Conservation (phyloP, 805 yeast species). For the Metschnikowia aberdeeniae region DNA sequence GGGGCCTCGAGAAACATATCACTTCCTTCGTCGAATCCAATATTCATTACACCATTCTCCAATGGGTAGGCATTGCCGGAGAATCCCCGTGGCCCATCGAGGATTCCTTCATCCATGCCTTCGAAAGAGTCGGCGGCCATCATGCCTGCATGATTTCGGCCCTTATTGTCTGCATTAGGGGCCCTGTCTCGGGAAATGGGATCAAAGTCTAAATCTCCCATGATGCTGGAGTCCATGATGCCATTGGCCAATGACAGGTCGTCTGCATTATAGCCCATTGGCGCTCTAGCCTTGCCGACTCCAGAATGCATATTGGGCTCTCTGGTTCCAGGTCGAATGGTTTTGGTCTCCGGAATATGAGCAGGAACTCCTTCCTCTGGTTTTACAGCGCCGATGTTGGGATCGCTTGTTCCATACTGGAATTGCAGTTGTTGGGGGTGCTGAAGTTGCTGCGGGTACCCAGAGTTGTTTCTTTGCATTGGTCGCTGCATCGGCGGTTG, state of each 20-base stretch:
- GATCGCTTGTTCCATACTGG: not conserved
- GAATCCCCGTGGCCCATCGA: conserved; percentile 1
- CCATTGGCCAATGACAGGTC: not conserved
- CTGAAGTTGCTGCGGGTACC: not conserved
- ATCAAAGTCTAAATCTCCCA: conserved; percentile 1
- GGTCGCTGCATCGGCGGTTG: not conserved
- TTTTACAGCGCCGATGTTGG: not conserved
- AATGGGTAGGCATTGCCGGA: not conserved
- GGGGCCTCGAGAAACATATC: conserved; percentile 2
- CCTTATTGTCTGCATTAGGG: not conserved
- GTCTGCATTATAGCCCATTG: not conserved
- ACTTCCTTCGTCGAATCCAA: conserved; percentile 2
- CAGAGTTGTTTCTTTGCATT: not conserved
- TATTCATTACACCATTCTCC: not conserved
- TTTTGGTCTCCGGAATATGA: not conserved
- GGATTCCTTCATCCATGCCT: not conserved
- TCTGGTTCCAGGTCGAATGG: not conserved
- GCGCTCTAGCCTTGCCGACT: not conserved
- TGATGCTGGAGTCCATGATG: conserved; percentile 1
- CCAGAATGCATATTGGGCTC: not conserved
- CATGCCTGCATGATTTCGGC: conserved; percentile 4
- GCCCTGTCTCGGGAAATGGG: not conserved
- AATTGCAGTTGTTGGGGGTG: not conserved
- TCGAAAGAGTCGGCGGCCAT: conserved; percentile 1
- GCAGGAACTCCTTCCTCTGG: not conserved